Evolutionary conservation across 352 stramenopile species (phyloP).

Genomic region (Globisporangium nagaii): DNA sequence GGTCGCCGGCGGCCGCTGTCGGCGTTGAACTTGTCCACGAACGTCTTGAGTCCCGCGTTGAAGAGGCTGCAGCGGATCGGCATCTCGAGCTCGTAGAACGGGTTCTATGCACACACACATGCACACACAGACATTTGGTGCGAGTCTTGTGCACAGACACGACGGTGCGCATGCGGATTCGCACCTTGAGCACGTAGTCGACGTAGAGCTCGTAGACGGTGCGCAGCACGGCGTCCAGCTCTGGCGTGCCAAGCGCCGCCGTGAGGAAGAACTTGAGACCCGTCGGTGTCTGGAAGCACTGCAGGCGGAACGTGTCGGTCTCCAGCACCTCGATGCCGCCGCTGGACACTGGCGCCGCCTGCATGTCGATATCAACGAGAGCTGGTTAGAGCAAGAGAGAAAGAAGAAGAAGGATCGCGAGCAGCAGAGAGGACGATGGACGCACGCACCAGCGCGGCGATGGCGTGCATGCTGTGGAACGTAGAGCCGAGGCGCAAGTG

Average conservation of each 20-base stretch:
- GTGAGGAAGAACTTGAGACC: slow-evolving; percentile 94
- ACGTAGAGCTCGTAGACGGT: slow-evolving; percentile 93
- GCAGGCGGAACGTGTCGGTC: slow-evolving; percentile 88
- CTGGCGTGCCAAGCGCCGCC: slow-evolving; percentile 75
- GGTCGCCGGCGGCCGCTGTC: slow-evolving; percentile 57
- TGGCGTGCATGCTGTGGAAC: slow-evolving; percentile 93
- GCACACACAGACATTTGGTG: background rate
- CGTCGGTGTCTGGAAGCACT: slow-evolving; percentile 91
- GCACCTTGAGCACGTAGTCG: slow-evolving; percentile 93
- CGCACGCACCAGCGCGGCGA: slow-evolving; percentile 62
- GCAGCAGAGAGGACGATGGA: background rate
- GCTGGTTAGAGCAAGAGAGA: background rate
- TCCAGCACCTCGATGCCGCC: slow-evolving; percentile 90
- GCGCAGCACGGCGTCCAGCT: slow-evolving; percentile 81
- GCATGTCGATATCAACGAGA: background rate
- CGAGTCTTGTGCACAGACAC: too few species aligned
- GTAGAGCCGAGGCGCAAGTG: slow-evolving; percentile 91
- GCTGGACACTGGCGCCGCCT: slow-evolving; percentile 78
- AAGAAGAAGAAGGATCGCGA: background rate
- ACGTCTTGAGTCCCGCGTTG: slow-evolving; percentile 80
- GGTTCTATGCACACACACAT: slow-evolving; percentile 66
- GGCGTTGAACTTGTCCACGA: slow-evolving; percentile 85
- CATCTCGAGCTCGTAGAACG: slow-evolving; percentile 95
- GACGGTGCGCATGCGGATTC: too few species aligned
- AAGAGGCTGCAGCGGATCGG: slow-evolving; percentile 93